Conservation (phyloP, 2,329 filamentous ascomycete genomes). For the Metarhizium robertsii region DNA sequence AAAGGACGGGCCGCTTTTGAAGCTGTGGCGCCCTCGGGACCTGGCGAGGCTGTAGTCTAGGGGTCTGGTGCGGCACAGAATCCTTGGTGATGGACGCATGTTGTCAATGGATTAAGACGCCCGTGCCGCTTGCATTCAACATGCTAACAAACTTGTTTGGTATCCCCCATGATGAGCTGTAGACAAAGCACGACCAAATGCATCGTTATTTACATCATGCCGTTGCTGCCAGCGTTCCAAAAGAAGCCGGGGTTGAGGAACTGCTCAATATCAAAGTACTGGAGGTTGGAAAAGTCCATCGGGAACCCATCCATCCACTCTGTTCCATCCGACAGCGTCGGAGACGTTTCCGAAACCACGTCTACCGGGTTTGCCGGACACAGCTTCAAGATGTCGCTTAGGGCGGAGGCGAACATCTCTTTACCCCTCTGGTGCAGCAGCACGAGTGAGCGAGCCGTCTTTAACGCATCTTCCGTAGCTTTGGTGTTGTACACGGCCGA, state of each 20-base stretch:
- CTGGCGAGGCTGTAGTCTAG: constrained; percentile 7
- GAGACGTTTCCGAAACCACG: not conserved
- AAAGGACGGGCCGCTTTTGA: constrained; percentile 6
- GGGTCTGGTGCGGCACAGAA: not conserved
- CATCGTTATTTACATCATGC: not conserved
- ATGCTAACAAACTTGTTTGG: no score
- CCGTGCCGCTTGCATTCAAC: no score
- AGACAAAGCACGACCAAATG: no score
- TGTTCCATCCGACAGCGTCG: constrained; percentile 5
- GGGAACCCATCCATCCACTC: constrained; percentile 31
- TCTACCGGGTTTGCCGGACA: constrained; percentile 18
- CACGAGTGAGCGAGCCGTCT: constrained; percentile 44
- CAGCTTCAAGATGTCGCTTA: constrained; percentile 28
- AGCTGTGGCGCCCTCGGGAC: constrained; percentile 7
- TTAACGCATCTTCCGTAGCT: constrained; percentile 42
- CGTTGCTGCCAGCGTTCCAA: constrained; percentile 1
- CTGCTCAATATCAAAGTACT: constrained; percentile 33
- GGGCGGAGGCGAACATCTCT: constrained; percentile 28
- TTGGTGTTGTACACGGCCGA: constrained; percentile 33
- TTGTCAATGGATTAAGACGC: not conserved
- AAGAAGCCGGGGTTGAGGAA: constrained; percentile 17
- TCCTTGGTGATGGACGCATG: not conserved
- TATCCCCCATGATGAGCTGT: no score
- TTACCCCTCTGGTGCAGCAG: constrained; percentile 41
- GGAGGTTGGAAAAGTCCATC: constrained; percentile 32